Evolutionary conservation across 257 asterid genomes (phyloP), one percentile per base, ranked within the genome.

Genomic region (Scutellaria minor): DNA sequence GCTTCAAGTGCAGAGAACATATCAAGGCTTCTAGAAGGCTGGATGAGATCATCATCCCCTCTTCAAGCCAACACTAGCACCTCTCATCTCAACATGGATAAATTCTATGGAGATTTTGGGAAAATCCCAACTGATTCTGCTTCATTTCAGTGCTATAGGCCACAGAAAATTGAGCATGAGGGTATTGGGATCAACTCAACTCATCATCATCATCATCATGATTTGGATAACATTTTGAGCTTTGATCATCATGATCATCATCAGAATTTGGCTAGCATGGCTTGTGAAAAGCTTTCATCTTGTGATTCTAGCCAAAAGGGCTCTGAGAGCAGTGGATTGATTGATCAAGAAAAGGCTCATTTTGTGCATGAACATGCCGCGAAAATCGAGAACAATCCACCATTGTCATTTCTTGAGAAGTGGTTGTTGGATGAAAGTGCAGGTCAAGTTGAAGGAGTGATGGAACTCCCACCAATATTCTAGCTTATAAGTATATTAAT

Each of bases 1-100:
- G 98, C 98, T 67, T 93, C 98, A 2, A 91, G 96, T 45, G 96
- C 96, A 0, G 97, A 91, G 64, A 93, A 93, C 70, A 93, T 93
- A 69, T 91, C 98, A 52, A 83, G 96, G 74, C 96, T 94, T 39
- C 77, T 94, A 7, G 88, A 94, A 78, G 97, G 98, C 11, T 94
- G 98, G 98, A 94, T 88, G 98, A 84, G 89, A 75, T 82, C 96
- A 9, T 83, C 92, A 4, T 83, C 94, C 13, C 77, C 85, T 27
- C 72, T 63, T 40, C 71, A 72, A 37, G 48, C 71, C 3, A 68
- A 62, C 41, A 52, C 73, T 7, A 50, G 6, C 48, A 7, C 76
- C 15, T 24, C 83, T 8, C 14, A 54, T 31, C 3, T 12, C 5
- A 51, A 11, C 71, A 61, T 9, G 14, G 74, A 65, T 2, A 72